A percentile compares a stretch with the other conserved stretches of the same genome.
Evolutionary conservation across 2,329 filamentous ascomycete species (phyloP).

Genomic region (Torrubiellomyces zombiae): DNA sequence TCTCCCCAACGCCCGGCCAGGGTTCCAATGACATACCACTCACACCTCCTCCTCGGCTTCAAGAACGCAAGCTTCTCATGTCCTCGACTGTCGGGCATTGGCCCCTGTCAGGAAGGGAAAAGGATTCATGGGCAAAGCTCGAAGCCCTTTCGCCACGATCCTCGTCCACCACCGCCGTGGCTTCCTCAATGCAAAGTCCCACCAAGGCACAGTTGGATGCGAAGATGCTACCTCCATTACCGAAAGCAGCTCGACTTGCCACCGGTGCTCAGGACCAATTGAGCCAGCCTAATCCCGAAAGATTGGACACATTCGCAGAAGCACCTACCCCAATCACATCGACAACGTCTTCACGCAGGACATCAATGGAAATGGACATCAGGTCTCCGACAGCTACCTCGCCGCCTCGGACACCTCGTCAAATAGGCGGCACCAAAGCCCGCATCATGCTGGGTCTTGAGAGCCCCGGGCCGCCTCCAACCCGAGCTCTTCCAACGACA

Average conservation of each 20-base stretch:
- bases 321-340: too few relatives aligned
- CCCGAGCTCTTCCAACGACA: constrained; percentile 21
- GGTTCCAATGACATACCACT: constrained; percentile 11
- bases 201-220: background rate
- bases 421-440: too few relatives aligned
- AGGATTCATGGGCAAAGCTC: background rate
- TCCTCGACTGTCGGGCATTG: constrained; percentile 7
- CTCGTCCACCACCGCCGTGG: background rate
- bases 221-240: background rate
- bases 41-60: constrained; percentile 30
- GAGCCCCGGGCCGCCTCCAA: constrained; percentile 27
- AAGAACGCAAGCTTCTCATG: constrained; percentile 28
- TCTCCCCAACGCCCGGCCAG: constrained; percentile 17
- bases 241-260: too few relatives aligned
- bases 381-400: too few relatives aligned
- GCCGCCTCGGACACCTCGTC: constrained; percentile 3
- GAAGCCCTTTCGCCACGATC: background rate
- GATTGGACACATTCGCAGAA: too few relatives aligned
- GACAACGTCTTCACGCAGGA: too few relatives aligned
- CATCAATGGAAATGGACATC: too few relatives aligned
- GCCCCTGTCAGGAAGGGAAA: too few relatives aligned
- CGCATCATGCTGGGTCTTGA: constrained; percentile 6
- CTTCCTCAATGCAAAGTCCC: too few relatives aligned
- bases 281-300: too few relatives aligned
- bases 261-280: too few relatives aligned